Percentiles rank a stretch among this genome's conserved stretches.
phyloP scores from a whole-genome alignment of 441 rosid species.

The Populus tomentosa region DNA sequence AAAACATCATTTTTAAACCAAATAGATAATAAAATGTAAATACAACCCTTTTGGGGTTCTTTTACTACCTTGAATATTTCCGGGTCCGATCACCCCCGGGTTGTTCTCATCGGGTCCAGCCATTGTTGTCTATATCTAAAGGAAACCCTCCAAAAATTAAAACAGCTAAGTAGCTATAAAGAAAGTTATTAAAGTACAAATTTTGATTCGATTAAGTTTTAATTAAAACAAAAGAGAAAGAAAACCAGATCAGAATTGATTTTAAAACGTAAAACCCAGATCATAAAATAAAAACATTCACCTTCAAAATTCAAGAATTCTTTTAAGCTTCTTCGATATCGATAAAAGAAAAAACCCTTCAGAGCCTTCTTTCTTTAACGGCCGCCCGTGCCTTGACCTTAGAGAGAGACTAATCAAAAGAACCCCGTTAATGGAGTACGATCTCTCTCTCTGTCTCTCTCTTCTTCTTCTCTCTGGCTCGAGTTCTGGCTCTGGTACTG shows the following conservation, averaged over 20 bases:
- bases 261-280: constrained; percentile 21
- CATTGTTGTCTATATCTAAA: constrained; percentile 39
- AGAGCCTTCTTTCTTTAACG: constrained; percentile 1
- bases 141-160: constrained; percentile 9
- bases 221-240: background rate
- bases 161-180: constrained; percentile 5
- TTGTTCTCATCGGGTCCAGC: constrained; percentile 73
- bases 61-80: constrained; percentile 42
- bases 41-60: background rate
- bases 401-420: constrained; percentile 28
- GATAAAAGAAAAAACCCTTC: constrained; percentile 14
- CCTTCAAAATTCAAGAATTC: constrained; percentile 25
- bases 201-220: background rate
- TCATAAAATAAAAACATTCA: constrained; percentile 16
- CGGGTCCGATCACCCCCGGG: constrained; percentile 49
- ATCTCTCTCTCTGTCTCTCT: background rate
- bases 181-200: background rate
- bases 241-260: constrained; percentile 25
- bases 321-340: constrained; percentile 14
- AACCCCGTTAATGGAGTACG: constrained; percentile 15
- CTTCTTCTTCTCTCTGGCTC: constrained; percentile 8
- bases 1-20: constrained; percentile 4
- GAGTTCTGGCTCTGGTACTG: background rate
- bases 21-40: background rate
- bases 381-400: constrained; percentile 1